phyloP scores from a whole-genome alignment of 2,329 filamentous ascomycete species.

The Rugonectria rugulosa region DNA sequence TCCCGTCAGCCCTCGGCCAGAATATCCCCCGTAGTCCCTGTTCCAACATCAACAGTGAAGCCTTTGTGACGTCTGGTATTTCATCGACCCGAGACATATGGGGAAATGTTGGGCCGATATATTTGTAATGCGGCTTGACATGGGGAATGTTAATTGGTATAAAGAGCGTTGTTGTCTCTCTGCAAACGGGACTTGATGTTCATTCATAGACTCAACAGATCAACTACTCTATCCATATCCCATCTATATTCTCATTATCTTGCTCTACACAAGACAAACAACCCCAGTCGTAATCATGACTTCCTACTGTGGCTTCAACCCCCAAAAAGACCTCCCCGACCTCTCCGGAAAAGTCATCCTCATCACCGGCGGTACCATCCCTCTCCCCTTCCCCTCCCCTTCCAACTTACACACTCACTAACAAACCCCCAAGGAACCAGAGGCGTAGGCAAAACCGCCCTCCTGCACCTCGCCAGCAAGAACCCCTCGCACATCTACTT shows the following conservation, averaged over 20 bases:
- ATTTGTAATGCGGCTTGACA: background rate
- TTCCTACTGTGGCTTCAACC: conserved; percentile 38
- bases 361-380: conserved; percentile 55
- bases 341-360: conserved; percentile 58
- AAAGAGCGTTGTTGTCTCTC: background rate
- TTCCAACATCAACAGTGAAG: background rate
- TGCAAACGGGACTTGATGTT: background rate
- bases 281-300: conserved; percentile 16
- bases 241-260: too few relatives aligned
- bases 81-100: background rate
- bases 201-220: too few relatives aligned
- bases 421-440: conserved; percentile 44
- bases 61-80: background rate
- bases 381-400: background rate
- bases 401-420: background rate
- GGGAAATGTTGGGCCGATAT: background rate
- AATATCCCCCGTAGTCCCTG: conserved; percentile 21
- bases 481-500: conserved; percentile 62
- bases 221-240: background rate
- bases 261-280: too few relatives aligned
- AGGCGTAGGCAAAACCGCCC: conserved; percentile 39
- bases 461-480: conserved; percentile 46
- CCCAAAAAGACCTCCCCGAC: conserved; percentile 52
- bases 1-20: conserved; percentile 20
- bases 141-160: background rate